Evolutionary conservation across 768 basidiomycete genomes (phyloP), one percentile per base, ranked within the genome.

Genomic region (Tulasnella sp.): DNA sequence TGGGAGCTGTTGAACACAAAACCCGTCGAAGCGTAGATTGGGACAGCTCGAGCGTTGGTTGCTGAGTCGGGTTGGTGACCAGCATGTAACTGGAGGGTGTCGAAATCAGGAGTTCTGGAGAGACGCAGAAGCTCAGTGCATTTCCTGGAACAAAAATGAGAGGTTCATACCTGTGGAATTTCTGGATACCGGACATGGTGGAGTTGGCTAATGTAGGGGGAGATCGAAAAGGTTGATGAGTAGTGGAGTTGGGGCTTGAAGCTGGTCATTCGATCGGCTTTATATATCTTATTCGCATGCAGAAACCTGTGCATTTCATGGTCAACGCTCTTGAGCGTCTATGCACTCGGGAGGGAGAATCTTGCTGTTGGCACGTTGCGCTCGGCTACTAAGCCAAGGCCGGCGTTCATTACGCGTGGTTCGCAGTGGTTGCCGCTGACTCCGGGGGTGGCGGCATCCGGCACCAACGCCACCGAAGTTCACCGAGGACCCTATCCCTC

Each of bases 31-130:
- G 91, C 89, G 78, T 93, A 93, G 82, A 95, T 93, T 0, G 93
- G 93, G 0, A 89, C 88, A 3, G 93, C 93, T 2, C 93, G 88
- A 2, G 93, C 76, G 42, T 79, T 80, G 7, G 81, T 81, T 0
- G 78, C 71, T 0, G 79, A 57, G 76, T 82, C 82, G 18, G 88
- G 87, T 16, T 83, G 84, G 79, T 93, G 91, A 0, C 93, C 93
- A 23, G 90, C 93, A 82, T 95, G 93, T 6, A 94, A 86, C 83
- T 93, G 92, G 70, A 93, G 85, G 1, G 92, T 93, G 81, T 94
- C 92, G 81, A 93, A 93, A 81, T 92, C 91, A 61, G 91, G 91
- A 46, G 82, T 81, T 77, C 86, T 86, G 73, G 16, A 39, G 23
- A 42, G 73, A 46, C 35, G 16, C 23, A 70, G 16, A 42, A 35